Percentiles rank a stretch among this genome's conserved stretches.
Evolutionary conservation across 2,329 filamentous ascomycete genomes (phyloP).

Genomic region (Aspergillus bombycis): DNA sequence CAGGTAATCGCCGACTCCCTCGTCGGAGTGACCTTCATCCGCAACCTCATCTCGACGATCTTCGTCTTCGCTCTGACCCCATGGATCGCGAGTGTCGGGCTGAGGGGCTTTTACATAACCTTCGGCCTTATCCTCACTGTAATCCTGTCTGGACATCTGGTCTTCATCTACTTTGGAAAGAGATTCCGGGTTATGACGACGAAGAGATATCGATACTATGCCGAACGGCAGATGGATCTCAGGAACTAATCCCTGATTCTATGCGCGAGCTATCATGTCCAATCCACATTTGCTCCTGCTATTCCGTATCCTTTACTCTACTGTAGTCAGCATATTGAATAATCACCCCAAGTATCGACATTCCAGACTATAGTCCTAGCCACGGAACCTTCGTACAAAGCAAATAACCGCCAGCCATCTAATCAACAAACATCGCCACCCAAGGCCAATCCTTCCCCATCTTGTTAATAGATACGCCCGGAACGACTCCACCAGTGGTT

Average conservation of each 20-base stretch:
- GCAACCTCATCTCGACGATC: constrained; percentile 48
- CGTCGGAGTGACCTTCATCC: constrained; percentile 49
- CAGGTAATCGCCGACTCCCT: constrained; percentile 53
- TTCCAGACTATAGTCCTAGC: not conserved
- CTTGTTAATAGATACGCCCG: not conserved
- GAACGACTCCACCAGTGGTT: not conserved
- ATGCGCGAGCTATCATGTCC: too few relatives aligned
- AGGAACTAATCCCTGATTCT: too few relatives aligned
- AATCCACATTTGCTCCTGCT: too few relatives aligned
- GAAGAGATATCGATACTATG: not conserved
- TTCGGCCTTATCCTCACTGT: not conserved
- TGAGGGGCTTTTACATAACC: not conserved
- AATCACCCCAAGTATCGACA: not conserved
- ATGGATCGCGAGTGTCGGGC: constrained; percentile 31
- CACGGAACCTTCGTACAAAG: too few relatives aligned
- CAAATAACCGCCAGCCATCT: not conserved
- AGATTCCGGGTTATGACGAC: not conserved
- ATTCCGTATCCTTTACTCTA: not conserved
- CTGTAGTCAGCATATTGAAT: not conserved
- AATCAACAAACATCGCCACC: not conserved
- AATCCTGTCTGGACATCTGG: not conserved
- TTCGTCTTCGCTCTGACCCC: constrained; percentile 51
- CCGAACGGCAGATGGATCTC: not conserved
- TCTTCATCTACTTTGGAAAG: not conserved
- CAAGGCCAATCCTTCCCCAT: not conserved